A percentile compares a stretch with the other conserved stretches of the same genome.
Conservation (phyloP, 2,329 filamentous ascomycete species). For the Aspergillus melleus region DNA sequence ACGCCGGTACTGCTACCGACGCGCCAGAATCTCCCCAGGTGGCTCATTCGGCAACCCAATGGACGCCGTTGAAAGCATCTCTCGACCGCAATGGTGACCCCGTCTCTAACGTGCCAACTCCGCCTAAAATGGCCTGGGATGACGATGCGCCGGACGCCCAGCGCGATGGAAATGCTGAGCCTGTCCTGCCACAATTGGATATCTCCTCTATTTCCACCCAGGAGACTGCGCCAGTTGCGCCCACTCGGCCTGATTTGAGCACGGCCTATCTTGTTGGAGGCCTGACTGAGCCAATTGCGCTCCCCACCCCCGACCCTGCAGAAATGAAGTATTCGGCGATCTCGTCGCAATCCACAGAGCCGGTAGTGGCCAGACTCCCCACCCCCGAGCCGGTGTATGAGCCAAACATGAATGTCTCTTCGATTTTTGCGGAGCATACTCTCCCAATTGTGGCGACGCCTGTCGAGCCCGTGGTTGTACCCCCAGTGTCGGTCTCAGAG, state of each 20-base stretch:
- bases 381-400: slow-evolving; percentile 23
- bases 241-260: slow-evolving; percentile 40
- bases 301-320: slow-evolving; percentile 17
- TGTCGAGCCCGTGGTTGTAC: slow-evolving; percentile 18
- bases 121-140: slow-evolving; percentile 45
- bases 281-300: slow-evolving; percentile 29
- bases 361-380: slow-evolving; percentile 20
- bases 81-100: slow-evolving; percentile 26
- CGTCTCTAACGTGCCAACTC: slow-evolving; percentile 35
- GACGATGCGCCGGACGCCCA: slow-evolving; percentile 22
- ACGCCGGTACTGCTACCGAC: slow-evolving; percentile 19
- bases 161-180: slow-evolving; percentile 14
- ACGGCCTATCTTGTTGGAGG: slow-evolving; percentile 34
- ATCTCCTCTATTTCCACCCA: slow-evolving; percentile 35
- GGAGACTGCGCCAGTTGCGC: slow-evolving; percentile 41
- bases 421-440: slow-evolving; percentile 19
- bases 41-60: slow-evolving; percentile 45
- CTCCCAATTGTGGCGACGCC: slow-evolving; percentile 23
- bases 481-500: slow-evolving; percentile 18
- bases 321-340: slow-evolving; percentile 36
- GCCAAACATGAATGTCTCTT: slow-evolving; percentile 22
- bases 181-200: slow-evolving; percentile 26
- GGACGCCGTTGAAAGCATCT: slow-evolving; percentile 37
- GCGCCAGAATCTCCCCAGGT: slow-evolving; percentile 24
- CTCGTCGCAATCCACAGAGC: slow-evolving; percentile 29